Evolutionary conservation across 257 asterid species (phyloP), one percentile per base, ranked within the genome.

Genomic region (Dorcoceras hygrometricum): DNA sequence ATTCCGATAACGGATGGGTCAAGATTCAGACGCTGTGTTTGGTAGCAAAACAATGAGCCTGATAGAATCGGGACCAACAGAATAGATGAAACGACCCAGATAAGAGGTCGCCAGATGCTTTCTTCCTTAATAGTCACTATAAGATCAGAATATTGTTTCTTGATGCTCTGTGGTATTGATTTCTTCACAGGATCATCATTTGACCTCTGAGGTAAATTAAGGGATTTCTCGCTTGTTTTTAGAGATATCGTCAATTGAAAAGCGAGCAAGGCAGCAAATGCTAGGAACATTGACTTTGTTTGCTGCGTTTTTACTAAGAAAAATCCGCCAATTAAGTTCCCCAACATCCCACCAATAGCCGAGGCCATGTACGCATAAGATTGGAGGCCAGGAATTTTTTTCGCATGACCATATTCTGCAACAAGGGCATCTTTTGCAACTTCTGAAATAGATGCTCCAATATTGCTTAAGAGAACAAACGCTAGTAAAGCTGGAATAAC

Each of bases 31-130:
- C 81, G 76, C 62, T 87, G 97, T 2, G 89, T 86, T 75, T 92
- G 98, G 76, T 86, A 92, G 86, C 97, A 92, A 72, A 92, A 92
- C 24, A 86, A 39, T 0, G 98, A 87, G 60, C 97, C 98, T 4
- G 98, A 89, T 5, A 92, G 69, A 32, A 79, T 28, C 0, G 98
- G 97, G 72, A 82, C 83, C 5, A 71, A 22, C 54, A 79, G 6
- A 62, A 89, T 78, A 6, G 97, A 89, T 31, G 82, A 75, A 64
- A 87, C 85, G 7, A 84, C 70, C 95, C 95, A 92, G 29, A 79
- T 12, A 23, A 92, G 84, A 60, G 96, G 92, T 20, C 78, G 83
- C 25, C 29, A 66, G n/a, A 92, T 82, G 59, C 72, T 80, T 68
- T 77, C 84, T 0, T 84, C 95, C 62, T 66, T 80, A 28, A 84